Base-by-base conservation (phyloP, 75 land plant genomes). In the Pinus tabuliformis region DNA sequence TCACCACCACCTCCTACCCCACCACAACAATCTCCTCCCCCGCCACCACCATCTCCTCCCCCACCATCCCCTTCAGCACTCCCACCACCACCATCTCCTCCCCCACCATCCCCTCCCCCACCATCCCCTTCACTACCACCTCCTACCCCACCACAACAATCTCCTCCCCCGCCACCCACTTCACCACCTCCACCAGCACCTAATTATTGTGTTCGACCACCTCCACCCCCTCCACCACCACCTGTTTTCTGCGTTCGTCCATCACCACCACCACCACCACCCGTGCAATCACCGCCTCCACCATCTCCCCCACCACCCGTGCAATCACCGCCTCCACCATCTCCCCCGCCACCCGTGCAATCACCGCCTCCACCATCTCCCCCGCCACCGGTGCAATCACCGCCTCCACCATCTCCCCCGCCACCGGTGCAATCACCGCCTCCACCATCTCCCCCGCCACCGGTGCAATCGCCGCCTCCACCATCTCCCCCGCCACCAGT, bases 251-350 rank as follows among this genome's bases (percentile, higher is more conserved):
- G 33, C 33, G 33, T 33, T 33, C 33, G 33, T 33, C 33, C 33
- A 33, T 33, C 33, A 33, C 33, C 33, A 33, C 33, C 33, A 33
- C 33, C 33, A 33, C 33, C 33, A 33, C 26, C 26, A 2, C 66
- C 58, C 1, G 33, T 33, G 33, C 72, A 37, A 21, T 59, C 49
- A 11, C 56, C 62, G 2, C 77, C 77, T 16, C 16, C 76, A 3
- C 60, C 57, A 2, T 28, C 63, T 17, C 73, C 80, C 33, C 70
- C 75, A 33, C 30, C 74, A 18, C 79, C 82, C 42, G 62, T 70
- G 17, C 54, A 57, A 52, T 63, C 72, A 7, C n/a, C 72, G 59
- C 59, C 59, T 58, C 59, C 18, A 3, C 72, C 72, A 42, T 42
- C 52, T 37, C 72, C 39, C 52, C 72, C 72, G 5, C 54, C 72